These are phyloP conservation scores for Sphaerobolus stellatus DNA, from an alignment of 1,284 basidiomycete species.

Conservation along the genomic window DNA sequence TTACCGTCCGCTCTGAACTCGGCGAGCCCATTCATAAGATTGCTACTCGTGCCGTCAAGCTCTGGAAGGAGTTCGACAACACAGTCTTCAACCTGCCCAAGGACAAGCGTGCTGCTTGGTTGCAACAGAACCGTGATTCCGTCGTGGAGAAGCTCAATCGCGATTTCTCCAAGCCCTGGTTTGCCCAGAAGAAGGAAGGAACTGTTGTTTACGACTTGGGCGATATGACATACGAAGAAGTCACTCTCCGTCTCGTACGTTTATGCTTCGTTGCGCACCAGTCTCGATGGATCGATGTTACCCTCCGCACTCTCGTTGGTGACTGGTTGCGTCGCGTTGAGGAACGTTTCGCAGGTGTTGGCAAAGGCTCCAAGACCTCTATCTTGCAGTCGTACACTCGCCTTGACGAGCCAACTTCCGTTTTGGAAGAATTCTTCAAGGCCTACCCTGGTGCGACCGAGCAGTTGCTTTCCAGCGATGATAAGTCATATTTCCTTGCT, in stretches of 20 bases:
- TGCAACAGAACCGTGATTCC: constrained; percentile 84
- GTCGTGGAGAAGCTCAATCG: constrained; percentile 91
- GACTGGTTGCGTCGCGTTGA: constrained; percentile 97
- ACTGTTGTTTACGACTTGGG: constrained; percentile 81
- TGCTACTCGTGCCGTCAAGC: constrained; percentile 91
- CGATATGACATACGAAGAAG: constrained; percentile 99
- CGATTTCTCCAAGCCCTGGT: constrained; percentile 97
- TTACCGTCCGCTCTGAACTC: constrained; percentile 96
- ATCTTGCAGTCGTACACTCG: constrained; percentile 86
- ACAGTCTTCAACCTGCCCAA: constrained; percentile 93
- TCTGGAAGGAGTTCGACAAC: constrained; percentile 99
- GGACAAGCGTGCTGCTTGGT: constrained; percentile 91
- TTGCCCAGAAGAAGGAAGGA: constrained; percentile 91
- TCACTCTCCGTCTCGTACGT: constrained; percentile 85
- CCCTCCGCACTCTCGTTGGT: constrained; percentile 92
- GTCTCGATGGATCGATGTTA: constrained; percentile 90
- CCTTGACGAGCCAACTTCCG: constrained; percentile 80
- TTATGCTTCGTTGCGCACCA: constrained; percentile 94
- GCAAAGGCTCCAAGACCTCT: constrained; percentile 72
- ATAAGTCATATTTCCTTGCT: constrained; percentile 92
- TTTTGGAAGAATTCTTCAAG: constrained; percentile 84
- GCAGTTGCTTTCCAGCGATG: constrained; percentile 92
- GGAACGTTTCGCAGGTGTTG: constrained; percentile 95
- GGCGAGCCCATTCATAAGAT: constrained; percentile 99
- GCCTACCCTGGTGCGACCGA: constrained; percentile 79